Evolutionary conservation across 331 rosid genomes (phyloP).

Genomic region (Rosa hybrid): DNA sequence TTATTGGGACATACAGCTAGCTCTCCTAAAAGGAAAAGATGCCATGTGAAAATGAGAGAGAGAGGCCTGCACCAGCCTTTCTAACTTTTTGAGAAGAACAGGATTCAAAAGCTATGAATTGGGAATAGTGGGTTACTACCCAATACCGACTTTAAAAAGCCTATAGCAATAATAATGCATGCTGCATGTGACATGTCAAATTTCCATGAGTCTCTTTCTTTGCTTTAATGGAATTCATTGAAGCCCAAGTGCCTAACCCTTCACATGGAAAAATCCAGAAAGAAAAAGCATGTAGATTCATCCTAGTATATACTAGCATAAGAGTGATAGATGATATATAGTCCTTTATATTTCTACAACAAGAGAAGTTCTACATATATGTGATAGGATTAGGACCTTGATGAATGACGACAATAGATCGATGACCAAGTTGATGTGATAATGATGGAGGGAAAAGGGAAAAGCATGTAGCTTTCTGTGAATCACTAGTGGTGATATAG

Average conservation of each 20-base stretch:
- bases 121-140: constrained; percentile 30
- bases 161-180: constrained; percentile 54
- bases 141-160: constrained; percentile 27
- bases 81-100: constrained; percentile 41
- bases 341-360: neutral
- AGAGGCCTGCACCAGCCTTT: constrained; percentile 33
- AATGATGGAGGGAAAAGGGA: neutral
- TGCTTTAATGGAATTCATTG: constrained; percentile 33
- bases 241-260: constrained; percentile 19
- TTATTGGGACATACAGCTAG: constrained; percentile 8
- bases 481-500: neutral
- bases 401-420: neutral
- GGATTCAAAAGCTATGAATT: constrained; percentile 42
- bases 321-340: neutral
- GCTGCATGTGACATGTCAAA: constrained; percentile 42
- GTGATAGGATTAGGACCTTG: neutral
- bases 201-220: constrained; percentile 47
- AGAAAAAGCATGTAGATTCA: neutral
- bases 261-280: constrained; percentile 43
- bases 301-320: neutral
- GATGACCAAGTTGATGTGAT: neutral
- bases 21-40: constrained; percentile 36
- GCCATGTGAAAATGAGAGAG: constrained; percentile 69
- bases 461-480: constrained; percentile 16
- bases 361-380: constrained; percentile 2